Conservation (phyloP, 129 eudicot species). For the Tanacetum coccineum region DNA sequence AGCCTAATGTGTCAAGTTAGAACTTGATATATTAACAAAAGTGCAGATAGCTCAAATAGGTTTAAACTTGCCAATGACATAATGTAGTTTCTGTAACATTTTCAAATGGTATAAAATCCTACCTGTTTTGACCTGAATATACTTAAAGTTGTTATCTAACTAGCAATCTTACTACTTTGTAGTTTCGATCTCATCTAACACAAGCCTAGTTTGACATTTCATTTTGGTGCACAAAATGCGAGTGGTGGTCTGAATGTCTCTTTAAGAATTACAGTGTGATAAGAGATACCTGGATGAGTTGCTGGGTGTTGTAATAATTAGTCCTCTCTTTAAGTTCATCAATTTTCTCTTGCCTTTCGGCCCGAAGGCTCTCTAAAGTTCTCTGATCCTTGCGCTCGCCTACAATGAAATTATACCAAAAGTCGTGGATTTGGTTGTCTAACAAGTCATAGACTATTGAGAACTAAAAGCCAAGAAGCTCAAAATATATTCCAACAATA, state of each 20-base stretch:
- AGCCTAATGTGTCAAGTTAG: not conserved
- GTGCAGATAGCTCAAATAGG: not conserved
- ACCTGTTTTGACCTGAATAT: not conserved
- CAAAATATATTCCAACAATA: not conserved
- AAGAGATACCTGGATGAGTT: slow-evolving; percentile 81
- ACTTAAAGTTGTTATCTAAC: no score
- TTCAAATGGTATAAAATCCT: no score
- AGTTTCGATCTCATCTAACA: slow-evolving; percentile 3
- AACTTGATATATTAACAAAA: not conserved
- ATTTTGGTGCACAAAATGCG: not conserved
- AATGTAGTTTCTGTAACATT: not conserved
- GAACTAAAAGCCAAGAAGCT: slow-evolving; percentile 4
- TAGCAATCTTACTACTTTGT: not conserved
- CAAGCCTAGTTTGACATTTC: not conserved
- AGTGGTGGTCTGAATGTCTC: not conserved
- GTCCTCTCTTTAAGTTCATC: slow-evolving; percentile 94
- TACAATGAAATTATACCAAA: slow-evolving; percentile 16
- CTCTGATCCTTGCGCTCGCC: slow-evolving; percentile 83
- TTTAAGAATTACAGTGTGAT: not conserved
- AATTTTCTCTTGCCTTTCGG: slow-evolving; percentile 84
- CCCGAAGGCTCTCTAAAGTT: slow-evolving; percentile 78
- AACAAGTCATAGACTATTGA: not conserved
- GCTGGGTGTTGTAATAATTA: slow-evolving; percentile 82
- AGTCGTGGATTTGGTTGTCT: not conserved
- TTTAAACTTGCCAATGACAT: not conserved